Conservation (phyloP, 257 asterid genomes). For the Verbena officinalis region DNA sequence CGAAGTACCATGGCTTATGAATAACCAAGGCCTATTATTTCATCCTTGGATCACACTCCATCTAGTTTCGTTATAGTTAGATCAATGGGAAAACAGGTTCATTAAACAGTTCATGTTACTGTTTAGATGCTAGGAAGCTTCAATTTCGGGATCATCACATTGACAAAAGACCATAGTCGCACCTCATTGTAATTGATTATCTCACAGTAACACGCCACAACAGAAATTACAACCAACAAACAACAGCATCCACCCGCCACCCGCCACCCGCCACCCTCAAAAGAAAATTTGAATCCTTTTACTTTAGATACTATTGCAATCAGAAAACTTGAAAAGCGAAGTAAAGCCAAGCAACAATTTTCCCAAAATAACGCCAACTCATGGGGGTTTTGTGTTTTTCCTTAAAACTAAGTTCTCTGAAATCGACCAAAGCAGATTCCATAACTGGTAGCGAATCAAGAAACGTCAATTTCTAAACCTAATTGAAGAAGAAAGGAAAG, state of each 20-base stretch:
- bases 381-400: neutral
- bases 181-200: neutral
- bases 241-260: neutral
- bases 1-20: neutral
- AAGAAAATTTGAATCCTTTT: neutral
- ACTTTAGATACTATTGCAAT: neutral
- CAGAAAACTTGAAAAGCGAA: neutral
- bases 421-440: conserved; percentile 6
- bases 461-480: neutral
- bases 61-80: neutral
- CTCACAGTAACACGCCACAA: neutral
- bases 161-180: neutral
- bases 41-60: neutral
- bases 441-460: neutral
- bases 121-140: neutral
- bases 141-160: neutral
- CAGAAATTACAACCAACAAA: conserved; percentile 2
- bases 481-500: conserved; percentile 4
- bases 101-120: neutral
- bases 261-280: neutral
- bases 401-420: conserved; percentile 6
- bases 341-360: conserved; percentile 15
- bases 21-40: conserved; percentile 7
- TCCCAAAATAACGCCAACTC: neutral
- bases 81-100: neutral